phyloP scores from a whole-genome alignment of 345 rosid species.

The Arabis alpina region DNA sequence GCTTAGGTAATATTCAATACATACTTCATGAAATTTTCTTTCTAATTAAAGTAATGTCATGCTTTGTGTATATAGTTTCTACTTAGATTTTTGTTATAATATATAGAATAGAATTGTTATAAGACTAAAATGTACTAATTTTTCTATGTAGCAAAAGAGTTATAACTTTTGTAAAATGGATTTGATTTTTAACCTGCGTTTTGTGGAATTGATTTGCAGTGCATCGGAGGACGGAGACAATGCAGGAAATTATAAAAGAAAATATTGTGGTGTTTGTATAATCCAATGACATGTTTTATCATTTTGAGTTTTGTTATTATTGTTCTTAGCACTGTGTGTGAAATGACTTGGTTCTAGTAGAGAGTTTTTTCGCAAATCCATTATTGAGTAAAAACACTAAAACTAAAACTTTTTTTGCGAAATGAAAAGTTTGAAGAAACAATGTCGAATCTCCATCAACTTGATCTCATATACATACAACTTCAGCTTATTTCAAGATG shows the following conservation, averaged over 20 bases:
- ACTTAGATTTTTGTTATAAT: background rate
- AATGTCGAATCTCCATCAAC: slow-evolving; percentile 8
- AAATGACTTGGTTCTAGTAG: slow-evolving; percentile 2
- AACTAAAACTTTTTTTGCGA: background rate
- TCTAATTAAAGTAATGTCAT: too few species aligned
- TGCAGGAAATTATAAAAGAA: slow-evolving; percentile 46
- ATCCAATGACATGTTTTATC: slow-evolving; percentile 53
- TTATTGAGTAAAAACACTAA: too few species aligned
- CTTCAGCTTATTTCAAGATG: slow-evolving; percentile 34
- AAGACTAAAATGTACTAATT: too few species aligned
- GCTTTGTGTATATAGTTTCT: background rate
- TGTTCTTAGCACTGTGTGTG: slow-evolving; percentile 1
- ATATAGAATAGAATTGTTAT: too few species aligned
- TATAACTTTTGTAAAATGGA: too few species aligned
- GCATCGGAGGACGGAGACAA: slow-evolving; percentile 67
- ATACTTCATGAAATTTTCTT: too few species aligned
- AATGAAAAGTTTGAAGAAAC: slow-evolving; percentile 14
- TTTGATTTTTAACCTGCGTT: slow-evolving; percentile 8
- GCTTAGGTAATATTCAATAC: slow-evolving; percentile 58
- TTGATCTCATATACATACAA: slow-evolving; percentile 20
- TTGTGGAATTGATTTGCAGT: slow-evolving; percentile 38
- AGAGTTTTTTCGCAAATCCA: background rate
- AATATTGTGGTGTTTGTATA: slow-evolving; percentile 59
- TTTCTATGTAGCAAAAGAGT: too few species aligned
- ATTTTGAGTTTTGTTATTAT: background rate